A percentile compares a stretch with the other conserved stretches of the same genome.
Evolutionary conservation across 2,329 filamentous ascomycete species (phyloP).

Genomic region (Aspergillus sp.): DNA sequence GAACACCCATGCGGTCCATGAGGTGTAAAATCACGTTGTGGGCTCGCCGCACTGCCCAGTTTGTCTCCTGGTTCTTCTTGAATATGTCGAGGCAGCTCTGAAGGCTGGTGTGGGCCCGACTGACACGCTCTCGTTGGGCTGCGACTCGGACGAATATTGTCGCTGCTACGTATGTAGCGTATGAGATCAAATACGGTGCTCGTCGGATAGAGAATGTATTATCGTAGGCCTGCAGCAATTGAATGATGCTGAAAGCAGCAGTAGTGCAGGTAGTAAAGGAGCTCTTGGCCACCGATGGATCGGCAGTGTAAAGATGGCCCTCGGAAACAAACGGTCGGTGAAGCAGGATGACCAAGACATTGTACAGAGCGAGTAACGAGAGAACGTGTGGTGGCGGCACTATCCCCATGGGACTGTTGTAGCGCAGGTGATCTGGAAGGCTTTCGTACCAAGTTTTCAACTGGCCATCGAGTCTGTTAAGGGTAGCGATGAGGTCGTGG

Average conservation of each 20-base stretch:
- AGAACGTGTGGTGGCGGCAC: too few relatives aligned
- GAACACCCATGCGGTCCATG: too few relatives aligned
- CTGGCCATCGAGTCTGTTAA: background rate
- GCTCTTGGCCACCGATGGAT: conserved; percentile 32
- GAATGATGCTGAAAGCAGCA: conserved; percentile 50
- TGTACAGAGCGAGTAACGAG: conserved; percentile 46
- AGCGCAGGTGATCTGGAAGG: too few relatives aligned
- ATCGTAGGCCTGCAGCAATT: conserved; percentile 49
- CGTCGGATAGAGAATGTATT: conserved; percentile 48
- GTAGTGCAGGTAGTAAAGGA: conserved; percentile 47
- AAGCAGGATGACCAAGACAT: conserved; percentile 55
- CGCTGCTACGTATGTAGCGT: conserved; percentile 58
- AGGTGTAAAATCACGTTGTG: too few relatives aligned
- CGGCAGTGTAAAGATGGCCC: conserved; percentile 38
- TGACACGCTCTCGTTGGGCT: conserved; percentile 34
- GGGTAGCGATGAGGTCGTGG: background rate
- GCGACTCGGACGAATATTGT: conserved; percentile 57
- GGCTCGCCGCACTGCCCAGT: too few relatives aligned
- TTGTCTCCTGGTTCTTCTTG: too few relatives aligned
- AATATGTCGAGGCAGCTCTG: too few relatives aligned
- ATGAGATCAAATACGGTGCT: conserved; percentile 55
- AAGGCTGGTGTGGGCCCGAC: too few relatives aligned
- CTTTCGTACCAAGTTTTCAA: background rate
- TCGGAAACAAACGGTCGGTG: conserved; percentile 54
- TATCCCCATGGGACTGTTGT: too few relatives aligned